Evolutionary conservation across 108 stramenopile genomes (phyloP), one percentile per base, ranked within the genome.

Genomic region (Skeletonema grethae): DNA sequence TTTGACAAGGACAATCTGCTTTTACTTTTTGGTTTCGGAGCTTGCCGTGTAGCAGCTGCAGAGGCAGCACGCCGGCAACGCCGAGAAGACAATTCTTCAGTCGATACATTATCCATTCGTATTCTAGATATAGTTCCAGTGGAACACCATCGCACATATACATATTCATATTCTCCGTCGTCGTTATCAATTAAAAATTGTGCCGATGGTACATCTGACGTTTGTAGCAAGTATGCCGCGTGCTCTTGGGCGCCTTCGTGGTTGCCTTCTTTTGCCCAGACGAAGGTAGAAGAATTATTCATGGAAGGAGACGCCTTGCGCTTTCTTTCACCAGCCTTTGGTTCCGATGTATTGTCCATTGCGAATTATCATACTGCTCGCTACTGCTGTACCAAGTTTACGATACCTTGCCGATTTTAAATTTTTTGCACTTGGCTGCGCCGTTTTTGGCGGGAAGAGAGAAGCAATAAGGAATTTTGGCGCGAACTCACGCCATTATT

Each of bases 181-280:
- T 22, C 22, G 22, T 53, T 22, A 9, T 3, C 7, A n/a, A 53
- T 53, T 22, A 22, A 7, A n/a, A 22, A 20, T 43, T 43, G 15
- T 43, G 15, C 13, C 15, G 41, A n/a, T 43, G 50, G 50, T 53
- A 53, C 50, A 53, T 53, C 50, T 2, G 15, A 22, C 4, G 22
- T 9, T 8, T 20, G 18, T 7, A 53, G 50, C 50, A 53, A 53
- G 50, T 53, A 53, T 20, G 50, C 50, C 4, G 50, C 50, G 50
- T 53, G 50, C 20, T 53, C 50, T 53, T 22, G 22, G 22, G 50
- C 50, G 7, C 20, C 7, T 7, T 53, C 50, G 2, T 53, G 50
- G 22, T 53, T 22, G 22, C 50, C 50, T 7, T 53, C 50, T 53
- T 22, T 53, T 53, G 50, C 50, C 50, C 50, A 53, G 22, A 53